phyloP scores from a whole-genome alignment of 331 rosid species.

The Pyracantha coccinea region DNA sequence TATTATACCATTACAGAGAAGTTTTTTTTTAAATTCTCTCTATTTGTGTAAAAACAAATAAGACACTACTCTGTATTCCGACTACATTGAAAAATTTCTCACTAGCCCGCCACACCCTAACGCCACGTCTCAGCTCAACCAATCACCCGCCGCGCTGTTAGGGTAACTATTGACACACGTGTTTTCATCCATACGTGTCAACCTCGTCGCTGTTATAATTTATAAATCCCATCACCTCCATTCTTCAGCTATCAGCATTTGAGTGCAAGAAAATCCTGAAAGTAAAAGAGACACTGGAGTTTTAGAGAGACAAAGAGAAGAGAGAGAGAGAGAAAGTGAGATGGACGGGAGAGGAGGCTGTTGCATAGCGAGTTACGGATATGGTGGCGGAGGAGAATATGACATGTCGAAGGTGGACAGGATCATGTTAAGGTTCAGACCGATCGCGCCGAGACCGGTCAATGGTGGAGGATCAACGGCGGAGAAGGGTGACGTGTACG shows the following conservation, averaged over 20 bases:
- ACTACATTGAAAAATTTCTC: neutral
- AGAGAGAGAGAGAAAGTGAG: neutral
- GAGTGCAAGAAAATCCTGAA: neutral
- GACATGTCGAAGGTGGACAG: conserved; percentile 31
- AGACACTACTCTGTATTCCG: no score
- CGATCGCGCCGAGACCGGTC: conserved; percentile 78
- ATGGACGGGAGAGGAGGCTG: conserved; percentile 45
- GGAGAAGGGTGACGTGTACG: conserved; percentile 17
- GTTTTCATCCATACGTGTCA: conserved; percentile 41
- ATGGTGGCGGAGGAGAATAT: conserved; percentile 5
- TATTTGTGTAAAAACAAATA: no score
- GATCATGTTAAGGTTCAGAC: conserved; percentile 78
- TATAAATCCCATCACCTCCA: conserved; percentile 4
- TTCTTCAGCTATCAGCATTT: neutral
- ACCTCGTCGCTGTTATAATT: neutral
- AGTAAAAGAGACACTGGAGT: neutral
- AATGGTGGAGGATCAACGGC: conserved; percentile 22
- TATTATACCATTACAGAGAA: no score
- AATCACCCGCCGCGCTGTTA: conserved; percentile 32
- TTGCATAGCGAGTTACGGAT: conserved; percentile 33
- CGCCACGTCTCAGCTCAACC: conserved; percentile 54
- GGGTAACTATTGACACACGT: conserved; percentile 23
- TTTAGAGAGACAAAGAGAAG: neutral
- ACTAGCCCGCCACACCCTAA: neutral
- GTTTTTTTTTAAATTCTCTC: no score